Evolutionary conservation across 768 basidiomycete genomes (phyloP).

Genomic region (Rickenella mellea): DNA sequence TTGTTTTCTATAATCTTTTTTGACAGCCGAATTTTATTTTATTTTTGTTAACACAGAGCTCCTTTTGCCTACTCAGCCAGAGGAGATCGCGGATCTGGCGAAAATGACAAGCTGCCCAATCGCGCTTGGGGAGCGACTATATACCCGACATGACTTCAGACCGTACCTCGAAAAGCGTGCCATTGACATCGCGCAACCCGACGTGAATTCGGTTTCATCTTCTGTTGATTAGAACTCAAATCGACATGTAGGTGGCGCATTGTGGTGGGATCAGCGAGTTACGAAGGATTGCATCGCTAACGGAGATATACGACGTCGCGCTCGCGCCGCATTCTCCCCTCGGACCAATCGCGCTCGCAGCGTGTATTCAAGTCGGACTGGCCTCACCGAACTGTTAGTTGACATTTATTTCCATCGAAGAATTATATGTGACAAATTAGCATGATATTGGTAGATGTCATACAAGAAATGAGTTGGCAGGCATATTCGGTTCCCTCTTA

Average conservation of each 20-base stretch:
- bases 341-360: conserved; percentile 63
- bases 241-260: conserved; percentile 34
- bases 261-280: conserved; percentile 55
- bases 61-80: conserved; percentile 47
- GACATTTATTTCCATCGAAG: not conserved
- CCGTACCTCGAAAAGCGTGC: conserved; percentile 56
- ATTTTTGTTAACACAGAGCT: conserved; percentile 28
- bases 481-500: conserved; percentile 15
- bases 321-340: conserved; percentile 66
- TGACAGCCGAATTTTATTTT: not conserved
- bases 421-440: not conserved
- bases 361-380: conserved; percentile 55
- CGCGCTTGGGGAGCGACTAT: conserved; percentile 55
- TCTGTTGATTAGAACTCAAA: too few species aligned
- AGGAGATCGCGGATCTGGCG: conserved; percentile 53
- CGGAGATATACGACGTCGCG: conserved; percentile 64
- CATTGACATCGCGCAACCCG: conserved; percentile 63
- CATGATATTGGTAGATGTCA: conserved; percentile 28
- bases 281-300: conserved; percentile 45
- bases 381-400: conserved; percentile 49
- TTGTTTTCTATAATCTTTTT: not conserved
- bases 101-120: conserved; percentile 49
- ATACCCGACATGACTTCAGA: conserved; percentile 51
- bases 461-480: conserved; percentile 62
- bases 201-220: conserved; percentile 26